Evolutionary conservation across 768 basidiomycete species (phyloP), one percentile per base, ranked within the genome.

Genomic region (Dioszegia hungarica): DNA sequence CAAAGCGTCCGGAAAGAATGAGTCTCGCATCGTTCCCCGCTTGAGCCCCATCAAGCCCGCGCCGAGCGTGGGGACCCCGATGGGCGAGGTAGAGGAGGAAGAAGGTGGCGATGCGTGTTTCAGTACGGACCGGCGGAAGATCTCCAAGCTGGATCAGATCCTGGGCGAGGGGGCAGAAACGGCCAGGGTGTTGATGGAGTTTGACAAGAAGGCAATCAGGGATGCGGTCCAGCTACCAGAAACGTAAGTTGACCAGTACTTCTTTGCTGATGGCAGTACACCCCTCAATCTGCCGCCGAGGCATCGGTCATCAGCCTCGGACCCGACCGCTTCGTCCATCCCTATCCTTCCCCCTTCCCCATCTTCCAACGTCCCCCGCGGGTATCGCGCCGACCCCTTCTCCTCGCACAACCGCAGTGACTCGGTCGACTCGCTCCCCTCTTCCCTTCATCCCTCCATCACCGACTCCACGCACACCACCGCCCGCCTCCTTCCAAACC

Each of bases 121-220:
- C 24, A 48, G 33, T 11, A 8, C 22, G 25, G 33, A 44, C 19
- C 29, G n/a, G 28, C 41, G 47, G 34, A 56, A 22, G 45, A 44
- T 19, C 15, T 59, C 60, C 51, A 68, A 68, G 49, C 47, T 64
- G 17, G 64, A 61, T 36, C 56, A 66, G 25, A 60, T 69, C 20
- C 46, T 68, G n/a, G 67, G 67, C 19, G 53, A 60, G 25, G 67
- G 63, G 5, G 67, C 67, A 19, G 67, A 68, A 40, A 60, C 48
- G 2, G 63, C 67, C 6, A 44, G 61, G 44, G 54, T 47, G 3
- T 29, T 57, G 6, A 46, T 65, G 59, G 63, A 60, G 44, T 54
- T 68, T 44, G 67, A 66, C 17, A 60, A 48, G 43, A 47, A 56
- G 24, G 57, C 41, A 1, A 17, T 61, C 3, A 36, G 47, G 14